Conservation (phyloP, 2,329 filamentous ascomycete species). For the Lachnellula hyalina region DNA sequence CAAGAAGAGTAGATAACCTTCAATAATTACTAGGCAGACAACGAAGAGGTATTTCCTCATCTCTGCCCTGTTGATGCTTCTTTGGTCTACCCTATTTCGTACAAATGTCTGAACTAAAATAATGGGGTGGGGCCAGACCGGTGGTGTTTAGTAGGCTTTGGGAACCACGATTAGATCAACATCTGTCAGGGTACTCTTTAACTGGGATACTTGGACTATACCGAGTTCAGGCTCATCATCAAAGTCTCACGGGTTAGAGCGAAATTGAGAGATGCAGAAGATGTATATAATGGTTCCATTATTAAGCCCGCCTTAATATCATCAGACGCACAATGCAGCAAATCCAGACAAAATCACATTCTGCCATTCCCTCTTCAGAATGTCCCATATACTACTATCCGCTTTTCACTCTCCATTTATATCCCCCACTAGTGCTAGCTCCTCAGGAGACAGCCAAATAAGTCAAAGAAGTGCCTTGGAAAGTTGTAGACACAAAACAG, state of each 20-base stretch:
- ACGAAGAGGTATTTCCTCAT: too few species aligned
- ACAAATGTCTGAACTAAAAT: too few species aligned
- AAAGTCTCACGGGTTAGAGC: not conserved
- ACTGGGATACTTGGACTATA: too few species aligned
- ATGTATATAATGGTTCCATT: conserved; percentile 25
- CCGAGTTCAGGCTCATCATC: not conserved
- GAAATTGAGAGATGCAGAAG: not conserved
- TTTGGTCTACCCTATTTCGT: too few species aligned
- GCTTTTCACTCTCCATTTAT: conserved; percentile 15
- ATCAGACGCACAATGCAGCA: conserved; percentile 20
- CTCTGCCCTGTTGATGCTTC: too few species aligned
- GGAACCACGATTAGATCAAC: too few species aligned
- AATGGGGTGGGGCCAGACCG: too few species aligned
- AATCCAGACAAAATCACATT: conserved; percentile 17
- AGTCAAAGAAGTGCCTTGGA: conserved; percentile 17
- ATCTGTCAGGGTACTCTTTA: too few species aligned
- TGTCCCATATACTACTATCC: conserved; percentile 3
- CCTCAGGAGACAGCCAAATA: conserved; percentile 25
- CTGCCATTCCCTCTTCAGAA: conserved; percentile 5
- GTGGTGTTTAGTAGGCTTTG: too few species aligned
- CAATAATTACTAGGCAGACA: too few species aligned
- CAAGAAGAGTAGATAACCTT: not conserved
- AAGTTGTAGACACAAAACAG: conserved; percentile 11
- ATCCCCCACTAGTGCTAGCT: conserved; percentile 19
- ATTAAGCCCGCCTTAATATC: conserved; percentile 28